Percentiles rank a stretch among this genome's conserved stretches.
Conservation (phyloP, 148 eudicot species). For the Amaranthus hypochondriacus region DNA sequence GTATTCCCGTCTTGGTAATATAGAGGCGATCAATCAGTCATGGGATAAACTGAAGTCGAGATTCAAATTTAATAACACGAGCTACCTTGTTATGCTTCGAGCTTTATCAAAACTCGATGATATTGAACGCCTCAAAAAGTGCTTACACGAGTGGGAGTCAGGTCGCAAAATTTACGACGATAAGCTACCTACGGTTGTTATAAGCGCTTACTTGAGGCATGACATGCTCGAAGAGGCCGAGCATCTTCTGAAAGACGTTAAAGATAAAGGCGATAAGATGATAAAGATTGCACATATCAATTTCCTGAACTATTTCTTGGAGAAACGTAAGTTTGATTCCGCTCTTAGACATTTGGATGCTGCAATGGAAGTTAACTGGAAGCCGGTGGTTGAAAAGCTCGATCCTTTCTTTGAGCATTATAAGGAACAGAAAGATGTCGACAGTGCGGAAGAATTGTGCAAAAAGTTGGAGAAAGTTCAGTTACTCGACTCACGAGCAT, state of each 20-base stretch:
- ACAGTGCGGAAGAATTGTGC: conserved; percentile 48
- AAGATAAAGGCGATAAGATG: conserved; percentile 22
- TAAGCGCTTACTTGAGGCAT: conserved; percentile 46
- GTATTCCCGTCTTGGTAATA: conserved; percentile 40
- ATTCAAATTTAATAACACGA: conserved; percentile 32
- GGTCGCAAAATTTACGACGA: conserved; percentile 39
- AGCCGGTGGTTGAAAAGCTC: conserved; percentile 20
- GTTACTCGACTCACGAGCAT: conserved; percentile 37
- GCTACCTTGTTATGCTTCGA: conserved; percentile 47
- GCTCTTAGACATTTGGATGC: conserved; percentile 48
- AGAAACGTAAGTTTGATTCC: conserved; percentile 29
- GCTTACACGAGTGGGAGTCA: conserved; percentile 56
- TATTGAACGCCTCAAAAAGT: conserved; percentile 37
- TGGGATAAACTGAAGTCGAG: conserved; percentile 53
- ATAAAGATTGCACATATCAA: conserved; percentile 28
- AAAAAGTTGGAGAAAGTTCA: conserved; percentile 35
- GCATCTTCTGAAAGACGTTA: conserved; percentile 27
- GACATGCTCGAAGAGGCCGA: conserved; percentile 59
- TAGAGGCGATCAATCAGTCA: conserved; percentile 38
- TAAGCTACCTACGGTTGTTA: conserved; percentile 44
- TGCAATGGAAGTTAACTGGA: conserved; percentile 39
- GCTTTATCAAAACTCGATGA: conserved; percentile 48
- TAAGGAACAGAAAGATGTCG: conserved; percentile 44
- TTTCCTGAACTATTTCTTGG: conserved; percentile 39
- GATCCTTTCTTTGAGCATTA: conserved; percentile 31